Evolutionary conservation across 2,329 filamentous ascomycete species (phyloP).

Genomic region (Aspergillus sp.): DNA sequence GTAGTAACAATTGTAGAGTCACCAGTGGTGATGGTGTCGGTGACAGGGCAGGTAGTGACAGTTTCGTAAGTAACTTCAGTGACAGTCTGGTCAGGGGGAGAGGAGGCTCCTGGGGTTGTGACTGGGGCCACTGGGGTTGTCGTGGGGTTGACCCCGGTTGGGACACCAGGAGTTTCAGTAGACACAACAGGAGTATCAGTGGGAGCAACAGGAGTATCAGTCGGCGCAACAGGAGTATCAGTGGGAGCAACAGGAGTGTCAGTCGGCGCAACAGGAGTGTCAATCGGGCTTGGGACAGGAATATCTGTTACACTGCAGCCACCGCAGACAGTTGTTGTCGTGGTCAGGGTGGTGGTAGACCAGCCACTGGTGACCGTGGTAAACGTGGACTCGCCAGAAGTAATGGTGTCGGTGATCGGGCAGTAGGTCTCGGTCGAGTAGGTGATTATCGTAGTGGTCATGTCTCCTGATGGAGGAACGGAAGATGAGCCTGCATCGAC

Average conservation of each 20-base stretch:
- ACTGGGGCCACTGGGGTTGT: not conserved
- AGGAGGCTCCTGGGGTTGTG: not conserved
- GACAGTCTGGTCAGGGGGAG: not conserved
- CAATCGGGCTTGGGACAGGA: not conserved
- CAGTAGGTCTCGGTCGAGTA: constrained; percentile 13
- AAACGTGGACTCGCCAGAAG: constrained; percentile 11
- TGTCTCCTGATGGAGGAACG: constrained; percentile 4
- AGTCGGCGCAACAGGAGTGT: not conserved
- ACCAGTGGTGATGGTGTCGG: constrained; percentile 40
- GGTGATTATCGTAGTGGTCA: constrained; percentile 18
- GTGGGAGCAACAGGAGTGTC: not conserved
- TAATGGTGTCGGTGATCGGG: constrained; percentile 13
- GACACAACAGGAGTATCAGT: not conserved
- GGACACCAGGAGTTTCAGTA: not conserved
- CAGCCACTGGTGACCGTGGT: constrained; percentile 7
- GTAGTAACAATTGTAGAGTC: constrained; percentile 51
- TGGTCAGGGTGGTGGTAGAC: constrained; percentile 11
- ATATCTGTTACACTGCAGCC: constrained; percentile 1
- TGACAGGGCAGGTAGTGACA: constrained; percentile 34
- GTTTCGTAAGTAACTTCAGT: constrained; percentile 25
- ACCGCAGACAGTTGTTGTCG: constrained; percentile 10
- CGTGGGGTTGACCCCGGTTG: constrained; percentile 1
- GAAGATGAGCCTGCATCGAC: constrained; percentile 7
- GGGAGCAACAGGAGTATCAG: not conserved
- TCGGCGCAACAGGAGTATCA: not conserved